A percentile compares a stretch with the other conserved stretches of the same genome.
Conservation (phyloP, 768 basidiomycete species). For the Crucibulum laeve region DNA sequence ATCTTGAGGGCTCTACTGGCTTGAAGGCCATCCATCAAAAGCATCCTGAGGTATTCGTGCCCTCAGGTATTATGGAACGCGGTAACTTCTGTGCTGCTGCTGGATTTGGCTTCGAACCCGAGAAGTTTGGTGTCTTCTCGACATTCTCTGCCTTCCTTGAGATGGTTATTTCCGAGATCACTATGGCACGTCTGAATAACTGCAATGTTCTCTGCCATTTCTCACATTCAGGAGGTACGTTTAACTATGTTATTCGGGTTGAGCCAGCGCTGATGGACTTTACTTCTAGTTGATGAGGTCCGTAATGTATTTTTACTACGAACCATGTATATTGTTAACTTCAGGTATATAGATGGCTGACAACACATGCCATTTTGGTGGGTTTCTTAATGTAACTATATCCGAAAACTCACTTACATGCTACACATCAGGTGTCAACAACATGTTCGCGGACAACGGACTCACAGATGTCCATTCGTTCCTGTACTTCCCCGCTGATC, state of each 20-base stretch:
- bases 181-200: slow-evolving; percentile 89
- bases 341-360: slow-evolving; percentile 27
- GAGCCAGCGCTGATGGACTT: slow-evolving; percentile 3
- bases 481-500: slow-evolving; percentile 88
- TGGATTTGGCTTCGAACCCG: slow-evolving; percentile 78
- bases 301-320: slow-evolving; percentile 10
- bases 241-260: neutral
- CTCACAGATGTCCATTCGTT: slow-evolving; percentile 74
- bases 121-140: slow-evolving; percentile 86
- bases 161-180: slow-evolving; percentile 86
- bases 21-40: slow-evolving; percentile 85
- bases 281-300: slow-evolving; percentile 55
- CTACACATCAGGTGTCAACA: slow-evolving; percentile 75
- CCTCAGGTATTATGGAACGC: slow-evolving; percentile 86
- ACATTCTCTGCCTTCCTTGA: slow-evolving; percentile 92
- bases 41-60: slow-evolving; percentile 82
- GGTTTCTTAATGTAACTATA: slow-evolving; percentile 1
- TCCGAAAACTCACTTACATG: slow-evolving; percentile 17
- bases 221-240: slow-evolving; percentile 79
- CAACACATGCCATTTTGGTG: slow-evolving; percentile 45
- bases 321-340: neutral
- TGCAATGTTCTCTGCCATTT: slow-evolving; percentile 88
- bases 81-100: slow-evolving; percentile 83
- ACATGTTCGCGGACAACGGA: slow-evolving; percentile 85
- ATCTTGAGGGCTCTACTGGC: slow-evolving; percentile 87